Conservation (phyloP, 805 yeast genomes). For the Pichia phayaonensis region DNA sequence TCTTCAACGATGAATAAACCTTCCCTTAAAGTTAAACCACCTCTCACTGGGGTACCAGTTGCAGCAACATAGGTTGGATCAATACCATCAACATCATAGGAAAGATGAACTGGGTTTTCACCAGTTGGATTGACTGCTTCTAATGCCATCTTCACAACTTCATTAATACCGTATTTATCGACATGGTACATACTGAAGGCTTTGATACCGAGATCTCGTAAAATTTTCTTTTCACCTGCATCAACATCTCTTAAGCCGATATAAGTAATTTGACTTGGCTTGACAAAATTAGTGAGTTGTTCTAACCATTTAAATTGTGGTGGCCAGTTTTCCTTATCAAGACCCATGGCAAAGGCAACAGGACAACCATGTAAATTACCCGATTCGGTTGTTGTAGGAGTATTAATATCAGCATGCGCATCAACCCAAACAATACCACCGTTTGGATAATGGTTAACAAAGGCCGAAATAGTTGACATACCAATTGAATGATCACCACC, state of each 20-base stretch:
- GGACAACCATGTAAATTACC: slow-evolving; percentile 98
- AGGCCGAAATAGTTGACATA: slow-evolving; percentile 85
- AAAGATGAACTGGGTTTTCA: slow-evolving; percentile 70
- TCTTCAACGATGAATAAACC: slow-evolving; percentile 91
- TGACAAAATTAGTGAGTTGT: slow-evolving; percentile 50
- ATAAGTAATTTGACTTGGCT: slow-evolving; percentile 70
- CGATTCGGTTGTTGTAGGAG: slow-evolving; percentile 71
- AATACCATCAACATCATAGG: slow-evolving; percentile 94
- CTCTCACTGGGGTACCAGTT: slow-evolving; percentile 96
- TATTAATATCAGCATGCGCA: slow-evolving; percentile 96
- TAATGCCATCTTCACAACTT: slow-evolving; percentile 88
- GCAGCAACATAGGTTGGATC: slow-evolving; percentile 94
- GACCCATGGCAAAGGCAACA: slow-evolving; percentile 80
- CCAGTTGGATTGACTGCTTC: slow-evolving; percentile 66
- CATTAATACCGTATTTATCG: slow-evolving; percentile 87
- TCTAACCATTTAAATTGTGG: slow-evolving; percentile 65
- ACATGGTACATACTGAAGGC: slow-evolving; percentile 95
- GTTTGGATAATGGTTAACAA: slow-evolving; percentile 70
- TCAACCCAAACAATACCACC: slow-evolving; percentile 93
- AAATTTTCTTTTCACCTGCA: slow-evolving; percentile 68
- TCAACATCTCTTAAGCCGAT: slow-evolving; percentile 95
- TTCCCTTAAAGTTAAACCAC: slow-evolving; percentile 91
- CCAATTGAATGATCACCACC: slow-evolving; percentile 99
- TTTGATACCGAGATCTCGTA: slow-evolving; percentile 62
- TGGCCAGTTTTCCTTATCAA: slow-evolving; percentile 61